Evolutionary conservation across 2,329 filamentous ascomycete species (phyloP), one percentile per base, ranked within the genome.

Genomic region (Fusarium sp.): DNA sequence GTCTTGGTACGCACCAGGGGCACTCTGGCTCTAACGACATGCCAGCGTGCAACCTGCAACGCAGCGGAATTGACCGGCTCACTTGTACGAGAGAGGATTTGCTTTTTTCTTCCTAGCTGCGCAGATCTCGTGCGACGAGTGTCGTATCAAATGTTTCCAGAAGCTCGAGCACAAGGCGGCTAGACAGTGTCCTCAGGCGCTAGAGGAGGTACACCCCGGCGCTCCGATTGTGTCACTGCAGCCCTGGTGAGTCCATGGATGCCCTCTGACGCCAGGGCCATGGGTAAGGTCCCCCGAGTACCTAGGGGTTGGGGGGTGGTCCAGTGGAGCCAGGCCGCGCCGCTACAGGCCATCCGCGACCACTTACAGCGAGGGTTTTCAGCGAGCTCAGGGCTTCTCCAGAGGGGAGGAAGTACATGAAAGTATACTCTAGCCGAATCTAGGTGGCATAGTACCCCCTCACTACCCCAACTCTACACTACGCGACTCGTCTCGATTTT

Each of bases 381-480:
- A 75, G 66, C 35, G 72, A 67, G 20, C 45, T 67, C 72, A 75
- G 69, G 72, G 72, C 65, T 72, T 61, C 45, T 52, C 45, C 32
- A 10, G 30, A 52, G 45, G 18, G 23, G 30, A 16, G 50, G 16
- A 52, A 32, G 57, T 73, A 27, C 57, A 52, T 62, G 8, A 27
- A 48, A 48, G 43, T 48, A 48, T 16, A 18, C 23, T 48, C 9
- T 48, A 10, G 16, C 43, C 5, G 2, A 27, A 16, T 11, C 3
- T 18, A 25, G 4, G 43, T 48, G 43, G 14, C 23, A 48, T 4
- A 18, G 43, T 48, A 48, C 43, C 23, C 43, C 23, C 14, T 48
- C 8, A 48, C 48, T 65, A 74, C 71, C n/a, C 37, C 32, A 41
- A 8, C 23, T 45, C 14, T 52, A 13, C 59, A 48, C 43, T 52